Conservation (phyloP, 2,329 filamentous ascomycete genomes). For the Calycina herbarum region DNA sequence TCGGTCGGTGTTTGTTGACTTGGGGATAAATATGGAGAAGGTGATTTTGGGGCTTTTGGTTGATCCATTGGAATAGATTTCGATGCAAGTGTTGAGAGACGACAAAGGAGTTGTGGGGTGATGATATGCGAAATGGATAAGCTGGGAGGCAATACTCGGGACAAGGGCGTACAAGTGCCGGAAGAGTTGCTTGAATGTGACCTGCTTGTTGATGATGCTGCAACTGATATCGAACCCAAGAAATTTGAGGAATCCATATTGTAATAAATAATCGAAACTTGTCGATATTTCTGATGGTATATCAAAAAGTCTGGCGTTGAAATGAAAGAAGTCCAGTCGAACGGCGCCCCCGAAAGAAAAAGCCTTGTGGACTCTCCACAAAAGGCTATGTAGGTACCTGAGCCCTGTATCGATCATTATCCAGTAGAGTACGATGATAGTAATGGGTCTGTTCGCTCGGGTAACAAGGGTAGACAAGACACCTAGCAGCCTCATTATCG, state of each 20-base stretch:
- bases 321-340: neutral
- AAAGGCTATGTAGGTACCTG: neutral
- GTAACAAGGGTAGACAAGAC: neutral
- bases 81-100: neutral
- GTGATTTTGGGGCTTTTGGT: neutral
- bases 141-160: neutral
- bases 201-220: neutral
- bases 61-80: slow-evolving; percentile 10
- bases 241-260: neutral
- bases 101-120: neutral
- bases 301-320: neutral
- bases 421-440: neutral
- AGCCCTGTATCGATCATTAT: neutral
- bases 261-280: neutral
- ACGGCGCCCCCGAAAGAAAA: neutral
- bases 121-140: neutral
- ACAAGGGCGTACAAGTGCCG: neutral
- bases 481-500: neutral
- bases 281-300: neutral
- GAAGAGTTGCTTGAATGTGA: neutral
- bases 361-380: neutral
- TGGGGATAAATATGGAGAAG: slow-evolving; percentile 8
- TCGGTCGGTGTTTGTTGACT: slow-evolving; percentile 21
- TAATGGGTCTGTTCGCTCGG: neutral
- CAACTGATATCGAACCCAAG: neutral